Evolutionary conservation across 345 rosid species (phyloP), one percentile per base, ranked within the genome.

Genomic region (Acer saccharum): DNA sequence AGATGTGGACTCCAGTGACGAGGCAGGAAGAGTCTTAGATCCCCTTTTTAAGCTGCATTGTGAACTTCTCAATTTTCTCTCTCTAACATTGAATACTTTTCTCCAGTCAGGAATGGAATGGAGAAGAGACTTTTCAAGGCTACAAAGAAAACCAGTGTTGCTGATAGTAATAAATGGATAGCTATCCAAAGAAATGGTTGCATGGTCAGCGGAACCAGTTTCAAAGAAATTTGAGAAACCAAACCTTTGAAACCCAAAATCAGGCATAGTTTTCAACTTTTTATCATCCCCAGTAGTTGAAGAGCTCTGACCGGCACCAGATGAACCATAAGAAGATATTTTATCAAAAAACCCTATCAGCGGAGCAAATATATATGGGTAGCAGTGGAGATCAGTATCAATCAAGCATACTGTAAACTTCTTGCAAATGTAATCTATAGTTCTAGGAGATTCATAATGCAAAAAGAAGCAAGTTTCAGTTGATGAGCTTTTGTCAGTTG

Each of bases 311-410:
- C 41, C 48, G 57, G 77, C 71, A 78, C 69, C 65, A 69, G 75
- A 76, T 60, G 81, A 72, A 80, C 74, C 84, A 83, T 75, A 80
- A 64, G 86, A 79, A 76, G 85, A 78, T 75, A 95, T 73, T 81
- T 80, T 87, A 68, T 87, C 84, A 79, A 79, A 74, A 80, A 93
- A 87, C 35, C 87, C 87, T 68, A 74, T 72, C 85, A 95, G 74
- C 80, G 87, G 68, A 61, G 91, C 86, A 69, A 90, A 62, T 80
- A 90, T 79, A 84, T 70, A 73, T 57, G 98, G 98, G 74, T 88
- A 87, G 86, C 94, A 92, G 87, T 95, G 98, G 78, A 95, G 79
- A 76, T 95, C 94, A 75, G 87, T 88, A 81, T 91, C 84, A 71
- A 65, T 89, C 88, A 94, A 86, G 84, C 65, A 65, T 80, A 93